Evolutionary conservation across 2,329 filamentous ascomycete genomes (phyloP).

Genomic region (Fusarium temperatum): DNA sequence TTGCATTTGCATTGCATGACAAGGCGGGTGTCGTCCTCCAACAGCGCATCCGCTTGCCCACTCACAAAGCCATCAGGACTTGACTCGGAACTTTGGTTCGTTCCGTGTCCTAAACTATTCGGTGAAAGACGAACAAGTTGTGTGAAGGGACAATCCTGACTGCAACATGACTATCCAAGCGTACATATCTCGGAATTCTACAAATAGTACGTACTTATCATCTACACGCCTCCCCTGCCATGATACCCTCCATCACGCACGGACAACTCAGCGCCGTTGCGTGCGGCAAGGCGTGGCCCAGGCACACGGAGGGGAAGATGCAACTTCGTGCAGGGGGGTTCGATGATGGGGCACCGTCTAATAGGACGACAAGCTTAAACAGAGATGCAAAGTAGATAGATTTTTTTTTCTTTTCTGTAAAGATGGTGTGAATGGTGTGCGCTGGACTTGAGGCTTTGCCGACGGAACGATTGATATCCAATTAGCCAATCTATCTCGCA

Average conservation of each 20-base stretch:
- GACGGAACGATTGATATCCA: conserved; percentile 11
- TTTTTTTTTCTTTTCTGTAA: conserved; percentile 4
- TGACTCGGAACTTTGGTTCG: not conserved
- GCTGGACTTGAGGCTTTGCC: conserved; percentile 15
- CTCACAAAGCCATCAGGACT: conserved; percentile 12
- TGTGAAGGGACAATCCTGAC: conserved; percentile 1
- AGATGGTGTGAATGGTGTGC: conserved; percentile 33
- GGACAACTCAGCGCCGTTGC: conserved; percentile 45
- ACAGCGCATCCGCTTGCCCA: conserved; percentile 26
- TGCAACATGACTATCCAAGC: conserved; percentile 29
- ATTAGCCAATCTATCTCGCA: conserved; percentile 19
- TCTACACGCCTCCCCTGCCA: conserved; percentile 30
- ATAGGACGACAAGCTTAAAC: conserved; percentile 46
- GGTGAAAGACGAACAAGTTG: conserved; percentile 7
- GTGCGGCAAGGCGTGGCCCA: conserved; percentile 37
- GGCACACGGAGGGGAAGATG: conserved; percentile 35
- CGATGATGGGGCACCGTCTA: conserved; percentile 56
- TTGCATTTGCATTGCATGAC: conserved; percentile 36
- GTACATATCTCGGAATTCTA: conserved; percentile 20
- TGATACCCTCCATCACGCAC: conserved; percentile 45
- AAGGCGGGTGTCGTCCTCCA: conserved; percentile 27
- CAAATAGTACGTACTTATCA: conserved; percentile 3
- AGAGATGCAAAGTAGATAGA: conserved; percentile 28
- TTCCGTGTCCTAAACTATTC: conserved; percentile 5
- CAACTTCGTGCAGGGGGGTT: conserved; percentile 33